Percentiles rank a stretch among this genome's conserved stretches.
Evolutionary conservation across 2,329 filamentous ascomycete genomes (phyloP).

Genomic region (Penicillium verrucosum): DNA sequence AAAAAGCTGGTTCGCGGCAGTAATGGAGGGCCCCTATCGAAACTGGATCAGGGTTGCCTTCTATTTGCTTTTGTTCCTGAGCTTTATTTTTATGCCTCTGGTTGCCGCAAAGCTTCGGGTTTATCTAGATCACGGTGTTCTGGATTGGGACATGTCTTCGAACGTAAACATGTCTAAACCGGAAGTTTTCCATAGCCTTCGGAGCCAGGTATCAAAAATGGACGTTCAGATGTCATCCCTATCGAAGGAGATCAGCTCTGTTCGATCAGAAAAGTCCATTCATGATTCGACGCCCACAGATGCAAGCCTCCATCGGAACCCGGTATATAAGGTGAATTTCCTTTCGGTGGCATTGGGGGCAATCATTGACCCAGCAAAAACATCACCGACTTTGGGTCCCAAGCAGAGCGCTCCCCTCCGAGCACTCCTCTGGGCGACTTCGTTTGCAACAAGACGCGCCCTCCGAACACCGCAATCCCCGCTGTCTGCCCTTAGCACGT

Average conservation of each 20-base stretch:
- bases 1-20: background rate
- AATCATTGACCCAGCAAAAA: slow-evolving; percentile 56
- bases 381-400: slow-evolving; percentile 55
- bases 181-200: slow-evolving; percentile 25
- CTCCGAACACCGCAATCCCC: slow-evolving; percentile 38
- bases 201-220: slow-evolving; percentile 28
- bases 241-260: slow-evolving; percentile 27
- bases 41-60: slow-evolving; percentile 9
- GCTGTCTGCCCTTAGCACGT: slow-evolving; percentile 60
- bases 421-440: slow-evolving; percentile 10
- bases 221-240: slow-evolving; percentile 32
- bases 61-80: slow-evolving; percentile 13
- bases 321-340: slow-evolving; percentile 62
- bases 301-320: slow-evolving; percentile 15
- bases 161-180: slow-evolving; percentile 24
- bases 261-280: slow-evolving; percentile 23
- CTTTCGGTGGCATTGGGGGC: slow-evolving; percentile 67
- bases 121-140: slow-evolving; percentile 4
- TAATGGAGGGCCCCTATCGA: background rate
- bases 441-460: background rate
- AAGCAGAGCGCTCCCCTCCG: slow-evolving; percentile 23
- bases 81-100: slow-evolving; percentile 9
- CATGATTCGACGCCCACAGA: slow-evolving; percentile 23
- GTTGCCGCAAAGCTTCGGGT: slow-evolving; percentile 18
- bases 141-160: slow-evolving; percentile 7